Evolutionary conservation across 2,329 filamentous ascomycete genomes (phyloP).

Genomic region (Rhinocladiella mackenziei): DNA sequence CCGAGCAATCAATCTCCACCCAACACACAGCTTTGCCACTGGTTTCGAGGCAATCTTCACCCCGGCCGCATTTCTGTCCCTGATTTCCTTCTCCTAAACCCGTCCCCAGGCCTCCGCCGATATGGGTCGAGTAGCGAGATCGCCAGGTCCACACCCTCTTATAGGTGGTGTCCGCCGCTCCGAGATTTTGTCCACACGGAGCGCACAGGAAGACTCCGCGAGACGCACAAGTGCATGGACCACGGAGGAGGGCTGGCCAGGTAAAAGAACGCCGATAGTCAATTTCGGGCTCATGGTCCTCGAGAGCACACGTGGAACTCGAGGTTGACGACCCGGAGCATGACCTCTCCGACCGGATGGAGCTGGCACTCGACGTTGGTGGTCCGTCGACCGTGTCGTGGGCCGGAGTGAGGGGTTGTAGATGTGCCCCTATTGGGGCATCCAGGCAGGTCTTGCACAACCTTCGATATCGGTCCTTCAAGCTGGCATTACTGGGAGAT

Average conservation of each 20-base stretch:
- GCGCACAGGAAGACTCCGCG: constrained; percentile 76
- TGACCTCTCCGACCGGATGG: constrained; percentile 24
- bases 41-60: constrained; percentile 68
- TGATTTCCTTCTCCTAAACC: constrained; percentile 85
- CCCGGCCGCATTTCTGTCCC: constrained; percentile 83
- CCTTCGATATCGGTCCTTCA: constrained; percentile 73
- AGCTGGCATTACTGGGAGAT: constrained; percentile 62
- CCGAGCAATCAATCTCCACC: constrained; percentile 74
- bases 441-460: constrained; percentile 72
- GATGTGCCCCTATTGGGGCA: constrained; percentile 60
- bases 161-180: constrained; percentile 55
- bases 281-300: constrained; percentile 5
- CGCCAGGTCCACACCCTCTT: constrained; percentile 81
- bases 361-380: constrained; percentile 25
- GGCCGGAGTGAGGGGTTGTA: constrained; percentile 18
- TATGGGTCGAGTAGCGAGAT: constrained; percentile 71
- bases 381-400: constrained; percentile 8
- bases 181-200: constrained; percentile 70
- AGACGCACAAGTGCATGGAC: constrained; percentile 54
- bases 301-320: constrained; percentile 3
- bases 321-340: constrained; percentile 18
- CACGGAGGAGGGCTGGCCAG: constrained; percentile 50
- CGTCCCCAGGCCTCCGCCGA: constrained; percentile 74
- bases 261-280: constrained; percentile 35
- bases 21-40: constrained; percentile 64